Percentiles rank a stretch among this genome's conserved stretches.
Evolutionary conservation across 169 alveolate species (phyloP).

Genomic region (Plasmodium knowlesi): DNA sequence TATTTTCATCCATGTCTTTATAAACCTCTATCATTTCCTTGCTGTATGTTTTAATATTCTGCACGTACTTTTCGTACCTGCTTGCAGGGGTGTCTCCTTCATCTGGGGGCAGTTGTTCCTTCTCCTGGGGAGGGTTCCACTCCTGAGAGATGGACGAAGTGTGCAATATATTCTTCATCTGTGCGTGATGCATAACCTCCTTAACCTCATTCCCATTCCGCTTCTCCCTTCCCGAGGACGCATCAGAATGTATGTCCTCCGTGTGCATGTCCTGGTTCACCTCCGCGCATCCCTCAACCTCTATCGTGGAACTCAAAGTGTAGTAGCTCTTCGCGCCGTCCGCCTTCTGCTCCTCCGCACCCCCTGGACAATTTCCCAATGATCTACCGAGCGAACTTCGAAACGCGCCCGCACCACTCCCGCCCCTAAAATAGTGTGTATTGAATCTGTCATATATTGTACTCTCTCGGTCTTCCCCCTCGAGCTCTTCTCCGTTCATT

Average conservation of each 20-base stretch:
- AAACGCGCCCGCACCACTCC: not conserved
- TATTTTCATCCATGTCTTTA: constrained; percentile 40
- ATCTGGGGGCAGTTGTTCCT: not conserved
- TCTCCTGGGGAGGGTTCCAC: no score
- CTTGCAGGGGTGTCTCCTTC: not conserved
- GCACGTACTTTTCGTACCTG: constrained; percentile 29
- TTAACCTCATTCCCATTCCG: not conserved
- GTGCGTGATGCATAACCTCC: not conserved
- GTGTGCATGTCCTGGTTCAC: not conserved
- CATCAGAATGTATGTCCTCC: not conserved
- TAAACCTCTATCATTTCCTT: constrained; percentile 46
- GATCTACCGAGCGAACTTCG: not conserved
- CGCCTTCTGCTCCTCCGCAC: not conserved
- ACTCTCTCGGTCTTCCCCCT: not conserved
- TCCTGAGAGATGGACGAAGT: not conserved
- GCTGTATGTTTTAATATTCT: constrained; percentile 42
- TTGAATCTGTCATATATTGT: not conserved
- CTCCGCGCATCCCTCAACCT: not conserved
- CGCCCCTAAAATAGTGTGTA: not conserved
- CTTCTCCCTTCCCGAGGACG: not conserved
- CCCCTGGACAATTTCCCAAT: not conserved
- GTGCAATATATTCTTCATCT: not conserved
- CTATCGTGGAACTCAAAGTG: not conserved
- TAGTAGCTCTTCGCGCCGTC: not conserved
- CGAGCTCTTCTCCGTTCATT: not conserved